Evolutionary conservation across 208 protist species (phyloP).

Genomic region (Leishmania guyanensis): DNA sequence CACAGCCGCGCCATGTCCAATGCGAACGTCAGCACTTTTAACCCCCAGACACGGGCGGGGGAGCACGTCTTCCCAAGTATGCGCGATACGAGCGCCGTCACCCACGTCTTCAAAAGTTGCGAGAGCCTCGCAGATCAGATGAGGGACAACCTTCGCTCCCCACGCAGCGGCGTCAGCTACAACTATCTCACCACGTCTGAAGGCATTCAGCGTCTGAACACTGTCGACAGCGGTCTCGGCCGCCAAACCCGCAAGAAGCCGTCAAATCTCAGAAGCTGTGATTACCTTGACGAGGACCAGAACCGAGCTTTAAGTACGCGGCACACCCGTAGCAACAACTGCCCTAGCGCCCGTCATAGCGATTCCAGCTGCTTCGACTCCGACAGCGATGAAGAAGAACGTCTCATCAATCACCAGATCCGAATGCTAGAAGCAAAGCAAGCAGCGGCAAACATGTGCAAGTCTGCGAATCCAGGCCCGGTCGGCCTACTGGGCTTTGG

Average conservation of each 20-base stretch:
- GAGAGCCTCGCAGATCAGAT: conserved; percentile 17
- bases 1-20: background rate
- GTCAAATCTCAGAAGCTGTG: conserved; percentile 9
- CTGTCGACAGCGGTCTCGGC: background rate
- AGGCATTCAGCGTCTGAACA: conserved; percentile 1
- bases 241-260: conserved; percentile 19
- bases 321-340: background rate
- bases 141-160: conserved; percentile 4
- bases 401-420: conserved; percentile 26
- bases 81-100: background rate
- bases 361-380: conserved; percentile 17
- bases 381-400: conserved; percentile 29
- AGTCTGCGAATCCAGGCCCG: conserved; percentile 30
- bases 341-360: background rate
- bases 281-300: conserved; percentile 40
- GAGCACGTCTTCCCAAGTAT: background rate
- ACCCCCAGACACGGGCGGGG: no score
- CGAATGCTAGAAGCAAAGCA: conserved; percentile 20
- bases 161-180: conserved; percentile 30
- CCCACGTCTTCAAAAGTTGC: conserved; percentile 2
- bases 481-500: conserved; percentile 59
- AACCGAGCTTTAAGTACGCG: conserved; percentile 4
- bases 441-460: conserved; percentile 20
- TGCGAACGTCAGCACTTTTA: no score
- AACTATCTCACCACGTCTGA: conserved; percentile 22